phyloP scores from a whole-genome alignment of 495 filamentous ascomycete species.

The Penicillium pancosmium region DNA sequence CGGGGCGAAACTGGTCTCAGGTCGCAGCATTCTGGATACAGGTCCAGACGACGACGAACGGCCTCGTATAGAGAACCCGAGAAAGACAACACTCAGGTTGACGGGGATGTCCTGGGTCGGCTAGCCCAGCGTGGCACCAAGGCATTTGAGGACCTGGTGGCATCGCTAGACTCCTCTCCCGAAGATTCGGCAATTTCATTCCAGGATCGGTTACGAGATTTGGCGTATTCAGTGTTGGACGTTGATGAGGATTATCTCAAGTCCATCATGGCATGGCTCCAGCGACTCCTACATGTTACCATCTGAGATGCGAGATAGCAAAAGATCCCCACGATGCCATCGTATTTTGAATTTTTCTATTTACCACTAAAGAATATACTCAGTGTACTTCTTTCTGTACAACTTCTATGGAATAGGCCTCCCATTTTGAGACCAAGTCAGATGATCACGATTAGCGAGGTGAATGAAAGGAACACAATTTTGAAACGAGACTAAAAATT shows the following conservation, averaged over 20 bases:
- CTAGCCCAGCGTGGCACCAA: conserved; percentile 52
- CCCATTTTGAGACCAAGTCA: background rate
- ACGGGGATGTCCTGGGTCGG: conserved; percentile 66
- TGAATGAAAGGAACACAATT: background rate
- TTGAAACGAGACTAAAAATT: background rate
- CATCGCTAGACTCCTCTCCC: conserved; percentile 5
- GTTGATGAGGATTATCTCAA: conserved; percentile 1
- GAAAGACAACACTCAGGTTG: conserved; percentile 58
- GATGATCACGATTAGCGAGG: conserved; percentile 4
- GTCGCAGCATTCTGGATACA: background rate
- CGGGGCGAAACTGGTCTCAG: conserved; percentile 25
- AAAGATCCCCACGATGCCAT: background rate
- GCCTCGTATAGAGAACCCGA: conserved; percentile 32
- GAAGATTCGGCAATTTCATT: conserved; percentile 2
- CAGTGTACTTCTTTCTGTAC: background rate
- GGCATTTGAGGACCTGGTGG: conserved; percentile 43
- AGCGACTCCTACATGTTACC: conserved; percentile 18
- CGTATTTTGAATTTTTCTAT: too few relatives aligned
- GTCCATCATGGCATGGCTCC: conserved; percentile 18
- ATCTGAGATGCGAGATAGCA: conserved; percentile 3
- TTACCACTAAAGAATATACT: too few relatives aligned
- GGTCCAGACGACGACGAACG: background rate
- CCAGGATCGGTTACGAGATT: background rate
- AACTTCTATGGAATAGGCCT: background rate
- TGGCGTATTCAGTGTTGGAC: background rate